phyloP scores from a whole-genome alignment of 1,284 basidiomycete genomes.

The Ustilago esculenta region DNA sequence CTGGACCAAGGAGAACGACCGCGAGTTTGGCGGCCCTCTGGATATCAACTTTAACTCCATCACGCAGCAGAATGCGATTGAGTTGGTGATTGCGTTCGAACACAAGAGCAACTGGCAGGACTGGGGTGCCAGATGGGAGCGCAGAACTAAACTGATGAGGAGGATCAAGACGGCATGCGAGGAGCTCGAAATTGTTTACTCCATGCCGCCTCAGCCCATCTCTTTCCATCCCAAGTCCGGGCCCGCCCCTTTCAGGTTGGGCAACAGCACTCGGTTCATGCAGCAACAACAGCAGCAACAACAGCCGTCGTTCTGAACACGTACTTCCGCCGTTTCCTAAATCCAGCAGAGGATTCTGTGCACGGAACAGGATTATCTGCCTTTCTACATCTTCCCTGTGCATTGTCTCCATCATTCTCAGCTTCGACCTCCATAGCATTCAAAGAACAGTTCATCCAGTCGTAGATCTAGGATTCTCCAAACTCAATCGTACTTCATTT shows the following conservation, averaged over 20 bases:
- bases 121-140: conserved; percentile 77
- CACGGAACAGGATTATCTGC: too few relatives aligned
- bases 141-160: conserved; percentile 63
- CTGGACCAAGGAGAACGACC: conserved; percentile 75
- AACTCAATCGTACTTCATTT: too few relatives aligned
- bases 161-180: conserved; percentile 54
- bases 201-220: conserved; percentile 60
- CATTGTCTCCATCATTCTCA: too few relatives aligned
- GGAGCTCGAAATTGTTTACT: conserved; percentile 53
- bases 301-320: conserved; percentile 11
- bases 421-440: too few relatives aligned
- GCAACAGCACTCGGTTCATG: neutral
- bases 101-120: conserved; percentile 87
- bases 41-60: conserved; percentile 66
- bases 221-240: conserved; percentile 53
- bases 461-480: too few relatives aligned
- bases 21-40: conserved; percentile 69
- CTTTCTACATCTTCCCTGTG: too few relatives aligned
- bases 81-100: conserved; percentile 74
- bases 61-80: conserved; percentile 61
- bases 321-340: too few relatives aligned
- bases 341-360: too few relatives aligned
- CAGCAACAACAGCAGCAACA: conserved; percentile 3
- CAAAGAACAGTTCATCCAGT: too few relatives aligned
- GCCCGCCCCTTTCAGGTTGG: conserved; percentile 42